phyloP scores from a whole-genome alignment of 352 stramenopile genomes.

The Phytophthora podocarpi region DNA sequence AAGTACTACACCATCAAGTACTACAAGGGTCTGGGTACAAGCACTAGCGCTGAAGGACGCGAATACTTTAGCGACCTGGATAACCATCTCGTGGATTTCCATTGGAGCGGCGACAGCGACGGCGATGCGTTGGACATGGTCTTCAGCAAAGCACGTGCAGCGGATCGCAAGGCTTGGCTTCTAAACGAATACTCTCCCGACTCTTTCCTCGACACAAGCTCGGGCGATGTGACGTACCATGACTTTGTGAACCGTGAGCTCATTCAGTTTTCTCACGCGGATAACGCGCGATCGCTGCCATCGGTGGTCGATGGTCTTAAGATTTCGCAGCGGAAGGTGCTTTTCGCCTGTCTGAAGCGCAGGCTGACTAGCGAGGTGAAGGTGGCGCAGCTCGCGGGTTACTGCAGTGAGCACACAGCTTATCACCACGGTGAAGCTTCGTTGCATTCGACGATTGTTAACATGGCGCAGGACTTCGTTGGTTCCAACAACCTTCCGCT shows the following conservation, averaged over 20 bases:
- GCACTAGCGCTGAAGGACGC: slow-evolving; percentile 95
- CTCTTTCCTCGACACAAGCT: slow-evolving; percentile 94
- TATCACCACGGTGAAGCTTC: slow-evolving; percentile 99
- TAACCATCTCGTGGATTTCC: slow-evolving; percentile 94
- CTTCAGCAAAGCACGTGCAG: slow-evolving; percentile 97
- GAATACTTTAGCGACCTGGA: slow-evolving; percentile 98
- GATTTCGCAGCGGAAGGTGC: slow-evolving; percentile 97
- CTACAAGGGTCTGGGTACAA: slow-evolving; percentile 99
- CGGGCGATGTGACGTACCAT: slow-evolving; percentile 90
- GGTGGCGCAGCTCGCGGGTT: slow-evolving; percentile 99
- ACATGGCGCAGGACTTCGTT: slow-evolving; percentile 99
- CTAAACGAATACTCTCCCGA: slow-evolving; percentile 85
- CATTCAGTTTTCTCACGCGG: slow-evolving; percentile 97
- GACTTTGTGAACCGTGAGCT: slow-evolving; percentile 99
- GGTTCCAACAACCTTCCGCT: slow-evolving; percentile 99
- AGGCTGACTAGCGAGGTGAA: slow-evolving; percentile 99
- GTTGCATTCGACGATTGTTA: slow-evolving; percentile 97
- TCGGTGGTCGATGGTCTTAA: slow-evolving; percentile 98
- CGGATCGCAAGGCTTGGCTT: slow-evolving; percentile 97
- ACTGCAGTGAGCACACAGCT: slow-evolving; percentile 96
- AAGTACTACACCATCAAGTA: slow-evolving; percentile 98
- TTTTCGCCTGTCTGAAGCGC: slow-evolving; percentile 98
- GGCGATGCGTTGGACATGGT: slow-evolving; percentile 98
- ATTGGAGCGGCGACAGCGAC: slow-evolving; percentile 70
- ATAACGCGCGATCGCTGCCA: slow-evolving; percentile 97